phyloP scores from a whole-genome alignment of 305 asterid species.

The Fraxinus angustifolia region DNA sequence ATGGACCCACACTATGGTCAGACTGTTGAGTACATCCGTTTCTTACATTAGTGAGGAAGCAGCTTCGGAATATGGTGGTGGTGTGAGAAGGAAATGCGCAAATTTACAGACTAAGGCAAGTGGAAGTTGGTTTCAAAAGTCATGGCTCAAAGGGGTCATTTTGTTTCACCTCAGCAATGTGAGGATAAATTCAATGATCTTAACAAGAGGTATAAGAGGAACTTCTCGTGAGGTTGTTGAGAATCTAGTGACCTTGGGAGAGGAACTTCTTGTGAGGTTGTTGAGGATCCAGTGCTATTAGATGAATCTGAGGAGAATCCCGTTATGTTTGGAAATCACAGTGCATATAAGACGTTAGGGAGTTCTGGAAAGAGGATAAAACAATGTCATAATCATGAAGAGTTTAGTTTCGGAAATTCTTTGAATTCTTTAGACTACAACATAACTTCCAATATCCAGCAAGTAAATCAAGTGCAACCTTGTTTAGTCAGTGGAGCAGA shows the following conservation, averaged over 20 bases:
- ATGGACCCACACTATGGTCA: constrained; percentile 79
- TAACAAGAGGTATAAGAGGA: constrained; percentile 74
- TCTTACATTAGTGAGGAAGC: constrained; percentile 70
- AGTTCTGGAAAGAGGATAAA: background rate
- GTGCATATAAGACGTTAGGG: constrained; percentile 21
- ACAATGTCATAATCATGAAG: too few relatives aligned
- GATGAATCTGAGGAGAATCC: constrained; percentile 53
- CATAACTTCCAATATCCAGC: constrained; percentile 28
- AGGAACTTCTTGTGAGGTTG: constrained; percentile 79
- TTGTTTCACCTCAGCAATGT: constrained; percentile 83
- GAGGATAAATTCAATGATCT: constrained; percentile 81
- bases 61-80: constrained; percentile 37
- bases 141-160: constrained; percentile 82
- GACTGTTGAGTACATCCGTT: constrained; percentile 66
- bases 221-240: constrained; percentile 48
- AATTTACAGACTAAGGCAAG: constrained; percentile 67
- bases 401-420: constrained; percentile 14
- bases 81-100: constrained; percentile 13
- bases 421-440: constrained; percentile 7
- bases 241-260: constrained; percentile 7
- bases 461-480: constrained; percentile 27
- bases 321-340: constrained; percentile 24
- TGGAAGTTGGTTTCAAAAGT: constrained; percentile 82
- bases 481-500: constrained; percentile 46
- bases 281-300: constrained; percentile 60